These are phyloP conservation scores for Calonectria crousiana DNA, from an alignment of 2,329 filamentous ascomycete genomes.

Conservation along the genomic window DNA sequence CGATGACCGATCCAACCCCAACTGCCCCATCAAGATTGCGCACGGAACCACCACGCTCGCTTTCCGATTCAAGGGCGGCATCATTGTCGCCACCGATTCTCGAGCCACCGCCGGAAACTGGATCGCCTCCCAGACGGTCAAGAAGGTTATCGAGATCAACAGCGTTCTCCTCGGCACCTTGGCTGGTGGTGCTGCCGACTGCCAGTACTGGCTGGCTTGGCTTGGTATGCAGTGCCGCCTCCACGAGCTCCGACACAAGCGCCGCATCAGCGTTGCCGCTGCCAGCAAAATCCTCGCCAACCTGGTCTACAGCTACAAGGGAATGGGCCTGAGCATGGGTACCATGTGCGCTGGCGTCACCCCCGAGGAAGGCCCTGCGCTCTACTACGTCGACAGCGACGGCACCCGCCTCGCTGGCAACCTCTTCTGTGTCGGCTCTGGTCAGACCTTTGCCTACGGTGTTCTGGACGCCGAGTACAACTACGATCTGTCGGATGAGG, in stretches of 20 bases:
- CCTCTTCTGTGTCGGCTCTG: constrained; percentile 97
- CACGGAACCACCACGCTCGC: constrained; percentile 98
- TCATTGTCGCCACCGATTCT: constrained; percentile 98
- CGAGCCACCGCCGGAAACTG: constrained; percentile 97
- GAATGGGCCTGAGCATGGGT: constrained; percentile 98
- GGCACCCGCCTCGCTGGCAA: constrained; percentile 93
- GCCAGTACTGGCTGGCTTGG: constrained; percentile 99
- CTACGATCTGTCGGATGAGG: constrained; percentile 88
- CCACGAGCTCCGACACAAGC: constrained; percentile 99
- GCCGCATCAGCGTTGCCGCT: constrained; percentile 96
- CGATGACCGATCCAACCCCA: constrained; percentile 96
- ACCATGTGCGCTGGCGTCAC: constrained; percentile 99
- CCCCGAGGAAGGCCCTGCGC: constrained; percentile 92
- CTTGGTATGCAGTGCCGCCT: constrained; percentile 99
- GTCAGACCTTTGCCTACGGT: constrained; percentile 98
- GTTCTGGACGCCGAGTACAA: constrained; percentile 95
- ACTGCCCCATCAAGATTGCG: constrained; percentile 98
- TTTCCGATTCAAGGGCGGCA: constrained; percentile 98
- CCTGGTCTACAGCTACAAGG: constrained; percentile 98
- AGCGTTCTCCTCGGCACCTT: constrained; percentile 94
- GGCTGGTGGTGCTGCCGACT: constrained; percentile 98
- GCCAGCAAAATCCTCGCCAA: constrained; percentile 99
- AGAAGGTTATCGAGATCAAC: constrained; percentile 99
- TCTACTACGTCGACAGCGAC: constrained; percentile 98
- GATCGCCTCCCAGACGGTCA: constrained; percentile 99